phyloP scores from a whole-genome alignment of 257 asterid species.

The Nicotiana attenuata region DNA sequence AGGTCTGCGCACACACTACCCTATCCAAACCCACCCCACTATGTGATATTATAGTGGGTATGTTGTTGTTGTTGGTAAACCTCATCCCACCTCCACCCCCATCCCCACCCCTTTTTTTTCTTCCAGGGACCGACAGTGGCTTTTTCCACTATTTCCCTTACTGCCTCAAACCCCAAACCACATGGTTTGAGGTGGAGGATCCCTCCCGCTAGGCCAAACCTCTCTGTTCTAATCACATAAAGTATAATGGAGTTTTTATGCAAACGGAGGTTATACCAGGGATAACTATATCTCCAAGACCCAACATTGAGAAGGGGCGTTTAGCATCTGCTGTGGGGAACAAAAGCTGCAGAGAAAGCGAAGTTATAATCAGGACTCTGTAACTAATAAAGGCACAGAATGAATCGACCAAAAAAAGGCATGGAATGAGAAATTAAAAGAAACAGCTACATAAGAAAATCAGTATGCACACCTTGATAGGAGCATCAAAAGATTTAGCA shows the following conservation, averaged over 20 bases:
- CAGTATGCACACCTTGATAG: slow-evolving; percentile 62
- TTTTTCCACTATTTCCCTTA: neutral
- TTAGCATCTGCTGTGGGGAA: slow-evolving; percentile 80
- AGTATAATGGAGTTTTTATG: neutral
- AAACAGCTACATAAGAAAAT: neutral
- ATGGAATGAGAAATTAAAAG: neutral
- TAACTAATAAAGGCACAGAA: neutral
- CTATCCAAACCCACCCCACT: too few relatives aligned
- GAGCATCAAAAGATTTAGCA: slow-evolving; percentile 96
- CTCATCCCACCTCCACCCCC: neutral
- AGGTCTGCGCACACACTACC: too few relatives aligned
- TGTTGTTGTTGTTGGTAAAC: neutral
- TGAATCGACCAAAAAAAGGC: neutral
- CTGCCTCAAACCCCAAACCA: neutral
- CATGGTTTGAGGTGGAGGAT: neutral
- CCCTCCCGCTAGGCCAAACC: neutral
- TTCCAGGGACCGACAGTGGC: neutral
- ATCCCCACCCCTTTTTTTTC: neutral
- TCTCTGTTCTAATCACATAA: neutral
- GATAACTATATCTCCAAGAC: slow-evolving; percentile 97
- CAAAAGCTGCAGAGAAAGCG: slow-evolving; percentile 59
- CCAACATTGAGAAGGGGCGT: slow-evolving; percentile 97
- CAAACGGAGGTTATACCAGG: slow-evolving; percentile 56
- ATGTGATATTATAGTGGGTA: too few relatives aligned
- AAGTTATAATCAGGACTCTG: slow-evolving; percentile 4